Conservation (phyloP, 306 rosid genomes). For the Quercus alba region DNA sequence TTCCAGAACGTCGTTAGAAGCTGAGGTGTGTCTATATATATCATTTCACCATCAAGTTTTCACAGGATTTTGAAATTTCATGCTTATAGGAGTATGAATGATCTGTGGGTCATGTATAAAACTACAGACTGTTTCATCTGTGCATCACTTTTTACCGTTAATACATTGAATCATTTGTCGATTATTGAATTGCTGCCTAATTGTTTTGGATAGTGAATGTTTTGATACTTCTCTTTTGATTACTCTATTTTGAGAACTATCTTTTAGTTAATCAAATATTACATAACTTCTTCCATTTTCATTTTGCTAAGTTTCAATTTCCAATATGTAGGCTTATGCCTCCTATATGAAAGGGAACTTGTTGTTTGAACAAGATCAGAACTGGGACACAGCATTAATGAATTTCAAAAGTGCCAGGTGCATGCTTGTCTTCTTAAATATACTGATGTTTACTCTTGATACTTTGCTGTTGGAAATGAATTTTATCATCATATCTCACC, state of each 20-base stretch:
- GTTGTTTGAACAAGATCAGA: constrained; percentile 72
- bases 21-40: constrained; percentile 63
- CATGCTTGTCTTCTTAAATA: constrained; percentile 19
- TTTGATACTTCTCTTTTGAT: no score
- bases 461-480: not conserved
- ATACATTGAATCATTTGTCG: not conserved
- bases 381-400: constrained; percentile 86
- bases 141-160: not conserved
- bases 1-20: constrained; percentile 94
- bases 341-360: not conserved
- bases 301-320: no score
- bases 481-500: not conserved
- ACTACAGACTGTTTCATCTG: not conserved
- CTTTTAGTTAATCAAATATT: no score
- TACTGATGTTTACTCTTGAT: not conserved
- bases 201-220: no score
- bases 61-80: not conserved
- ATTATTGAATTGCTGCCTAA: not conserved
- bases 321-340: no score
- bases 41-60: not conserved
- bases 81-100: not conserved
- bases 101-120: not conserved
- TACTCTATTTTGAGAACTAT: no score
- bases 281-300: no score
- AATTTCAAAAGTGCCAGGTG: constrained; percentile 98